Percentiles rank a stretch among this genome's conserved stretches.
Conservation (phyloP, 305 asterid species). For the Caryopteris hybrid region DNA sequence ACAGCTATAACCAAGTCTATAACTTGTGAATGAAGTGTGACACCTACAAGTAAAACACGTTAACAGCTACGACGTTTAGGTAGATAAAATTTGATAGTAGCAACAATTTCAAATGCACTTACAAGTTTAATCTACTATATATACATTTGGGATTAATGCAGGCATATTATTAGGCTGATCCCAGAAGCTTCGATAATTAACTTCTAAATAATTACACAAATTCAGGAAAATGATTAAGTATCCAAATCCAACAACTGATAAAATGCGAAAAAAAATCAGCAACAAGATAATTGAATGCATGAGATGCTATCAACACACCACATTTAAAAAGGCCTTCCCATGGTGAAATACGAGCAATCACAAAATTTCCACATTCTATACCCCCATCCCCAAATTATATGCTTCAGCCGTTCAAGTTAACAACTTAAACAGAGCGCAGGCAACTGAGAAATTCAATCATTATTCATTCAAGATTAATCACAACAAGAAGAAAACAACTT, state of each 20-base stretch:
- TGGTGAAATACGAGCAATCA: background rate
- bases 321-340: background rate
- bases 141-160: background rate
- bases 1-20: background rate
- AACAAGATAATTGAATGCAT: background rate
- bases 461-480: background rate
- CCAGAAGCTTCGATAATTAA: background rate
- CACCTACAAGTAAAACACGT: background rate
- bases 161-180: background rate
- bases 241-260: background rate
- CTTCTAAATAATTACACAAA: background rate
- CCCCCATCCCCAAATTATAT: background rate
- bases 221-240: background rate
- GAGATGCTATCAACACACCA: background rate
- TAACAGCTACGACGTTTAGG: background rate
- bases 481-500: background rate
- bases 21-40: background rate
- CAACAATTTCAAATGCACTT: background rate
- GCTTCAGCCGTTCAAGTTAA: background rate
- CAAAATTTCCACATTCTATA: background rate
- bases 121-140: background rate
- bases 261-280: too few species aligned
- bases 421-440: background rate
- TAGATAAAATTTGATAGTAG: background rate
- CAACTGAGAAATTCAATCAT: background rate